These are phyloP conservation scores for Juncus effusus DNA, from an alignment of 176 grass and related monocot genomes.

Conservation along the genomic window DNA sequence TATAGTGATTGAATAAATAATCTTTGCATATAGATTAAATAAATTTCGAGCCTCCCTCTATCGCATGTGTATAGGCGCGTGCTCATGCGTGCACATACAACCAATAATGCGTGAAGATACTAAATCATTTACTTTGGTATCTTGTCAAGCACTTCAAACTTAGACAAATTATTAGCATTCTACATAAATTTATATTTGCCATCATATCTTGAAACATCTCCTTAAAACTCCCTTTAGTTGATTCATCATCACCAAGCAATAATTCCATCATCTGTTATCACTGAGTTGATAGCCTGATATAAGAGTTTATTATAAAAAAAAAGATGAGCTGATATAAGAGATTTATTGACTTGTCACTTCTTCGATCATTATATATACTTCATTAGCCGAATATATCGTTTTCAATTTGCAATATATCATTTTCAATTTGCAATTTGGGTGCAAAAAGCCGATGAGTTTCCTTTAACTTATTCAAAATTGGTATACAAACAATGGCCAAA, in stretches of 20 bases:
- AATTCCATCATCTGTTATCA: slow-evolving; percentile 29
- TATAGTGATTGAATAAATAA: slow-evolving; percentile 20
- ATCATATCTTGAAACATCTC: slow-evolving; percentile 26
- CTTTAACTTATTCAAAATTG: slow-evolving; percentile 26
- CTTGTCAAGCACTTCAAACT: slow-evolving; percentile 63
- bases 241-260: slow-evolving; percentile 37
- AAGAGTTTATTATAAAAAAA: too few relatives aligned
- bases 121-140: slow-evolving; percentile 32
- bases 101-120: slow-evolving; percentile 31
- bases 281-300: not conserved
- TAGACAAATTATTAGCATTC: slow-evolving; percentile 31
- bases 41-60: slow-evolving; percentile 13
- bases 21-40: not conserved
- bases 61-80: slow-evolving; percentile 24
- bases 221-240: slow-evolving; percentile 36
- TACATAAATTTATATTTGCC: slow-evolving; percentile 31
- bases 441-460: slow-evolving; percentile 29
- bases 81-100: slow-evolving; percentile 31
- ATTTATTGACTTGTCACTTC: slow-evolving; percentile 47
- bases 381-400: slow-evolving; percentile 27
- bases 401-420: slow-evolving; percentile 32
- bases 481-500: slow-evolving; percentile 38
- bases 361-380: slow-evolving; percentile 16
- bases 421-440: slow-evolving; percentile 34
- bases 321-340: slow-evolving; percentile 6